Percentiles rank a stretch among this genome's conserved stretches.
phyloP scores from a whole-genome alignment of 2,329 filamentous ascomycete genomes.

The Calonectria hongkongensis region DNA sequence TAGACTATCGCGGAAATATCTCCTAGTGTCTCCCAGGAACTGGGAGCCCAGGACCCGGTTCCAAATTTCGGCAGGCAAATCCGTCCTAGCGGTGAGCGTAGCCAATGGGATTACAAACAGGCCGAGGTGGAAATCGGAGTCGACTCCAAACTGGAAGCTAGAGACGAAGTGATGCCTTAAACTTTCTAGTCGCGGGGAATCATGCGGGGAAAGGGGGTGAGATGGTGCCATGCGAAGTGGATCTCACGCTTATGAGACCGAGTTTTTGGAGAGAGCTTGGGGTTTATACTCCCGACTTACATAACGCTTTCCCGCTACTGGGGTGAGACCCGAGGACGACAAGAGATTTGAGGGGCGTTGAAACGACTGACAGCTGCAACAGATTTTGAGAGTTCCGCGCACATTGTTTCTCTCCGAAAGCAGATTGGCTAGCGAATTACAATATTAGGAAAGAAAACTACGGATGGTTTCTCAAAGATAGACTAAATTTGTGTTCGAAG shows the following conservation, averaged over 20 bases:
- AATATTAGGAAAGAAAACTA: background rate
- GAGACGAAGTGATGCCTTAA: background rate
- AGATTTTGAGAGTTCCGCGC: too few relatives aligned
- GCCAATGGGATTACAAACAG: constrained; percentile 8
- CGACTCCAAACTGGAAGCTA: constrained; percentile 17
- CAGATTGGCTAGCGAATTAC: too few relatives aligned
- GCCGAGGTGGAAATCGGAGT: constrained; percentile 12
- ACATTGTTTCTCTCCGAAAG: background rate
- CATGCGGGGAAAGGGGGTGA: constrained; percentile 7
- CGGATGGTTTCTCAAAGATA: background rate
- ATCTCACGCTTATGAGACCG: background rate
- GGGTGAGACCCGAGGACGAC: background rate
- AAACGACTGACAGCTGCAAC: background rate
- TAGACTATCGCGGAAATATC: background rate
- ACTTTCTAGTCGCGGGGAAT: constrained; percentile 1
- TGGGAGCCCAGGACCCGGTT: background rate
- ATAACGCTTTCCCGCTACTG: background rate
- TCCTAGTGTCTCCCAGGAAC: background rate
- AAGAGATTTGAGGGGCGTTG: background rate
- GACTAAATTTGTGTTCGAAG: background rate
- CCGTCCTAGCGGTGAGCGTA: background rate
- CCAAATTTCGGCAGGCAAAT: constrained; percentile 3
- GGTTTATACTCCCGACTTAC: constrained; percentile 9
- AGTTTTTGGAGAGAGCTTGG: background rate
- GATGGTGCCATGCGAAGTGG: constrained; percentile 18